A percentile compares a stretch with the other conserved stretches of the same genome.
phyloP scores from a whole-genome alignment of 495 filamentous ascomycete genomes.

The Aspergillus sparsus region DNA sequence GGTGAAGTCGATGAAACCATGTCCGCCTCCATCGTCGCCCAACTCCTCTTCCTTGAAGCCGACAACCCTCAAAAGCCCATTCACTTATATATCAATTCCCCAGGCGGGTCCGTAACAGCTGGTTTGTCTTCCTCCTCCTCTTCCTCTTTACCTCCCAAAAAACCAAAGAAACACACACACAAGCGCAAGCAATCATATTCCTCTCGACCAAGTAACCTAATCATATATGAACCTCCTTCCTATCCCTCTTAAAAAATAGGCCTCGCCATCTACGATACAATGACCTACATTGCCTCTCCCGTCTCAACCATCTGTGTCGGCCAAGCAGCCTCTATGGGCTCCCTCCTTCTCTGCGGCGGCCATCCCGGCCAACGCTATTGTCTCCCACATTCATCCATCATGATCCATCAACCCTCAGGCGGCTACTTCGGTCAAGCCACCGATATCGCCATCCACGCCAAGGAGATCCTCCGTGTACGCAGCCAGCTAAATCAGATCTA shows the following conservation, averaged over 20 bases:
- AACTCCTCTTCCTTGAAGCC: slow-evolving; percentile 96
- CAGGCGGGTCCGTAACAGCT: slow-evolving; percentile 92
- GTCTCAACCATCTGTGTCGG: slow-evolving; percentile 94
- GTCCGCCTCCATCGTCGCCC: slow-evolving; percentile 88
- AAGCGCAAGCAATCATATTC: too few relatives aligned
- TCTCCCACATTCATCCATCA: slow-evolving; percentile 87
- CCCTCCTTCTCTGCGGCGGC: slow-evolving; percentile 82
- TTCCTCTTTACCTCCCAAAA: not conserved
- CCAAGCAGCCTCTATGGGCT: slow-evolving; percentile 94
- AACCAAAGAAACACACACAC: not conserved
- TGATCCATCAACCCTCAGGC: slow-evolving; percentile 94
- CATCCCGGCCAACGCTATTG: slow-evolving; percentile 82
- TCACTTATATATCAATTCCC: slow-evolving; percentile 96
- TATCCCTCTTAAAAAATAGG: slow-evolving; percentile 41
- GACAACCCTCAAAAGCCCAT: slow-evolving; percentile 93
- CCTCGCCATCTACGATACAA: slow-evolving; percentile 97
- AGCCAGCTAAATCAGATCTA: slow-evolving; percentile 89
- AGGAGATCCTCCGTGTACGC: slow-evolving; percentile 88
- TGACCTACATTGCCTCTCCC: slow-evolving; percentile 92
- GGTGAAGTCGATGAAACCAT: slow-evolving; percentile 85
- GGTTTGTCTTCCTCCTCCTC: slow-evolving; percentile 36
- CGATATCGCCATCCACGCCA: slow-evolving; percentile 96
- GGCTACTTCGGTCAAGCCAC: slow-evolving; percentile 87
- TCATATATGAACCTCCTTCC: not conserved
- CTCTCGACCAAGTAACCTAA: slow-evolving; percentile 7